phyloP scores from a whole-genome alignment of 2,329 filamentous ascomycete genomes.

The Triangularia setosa region DNA sequence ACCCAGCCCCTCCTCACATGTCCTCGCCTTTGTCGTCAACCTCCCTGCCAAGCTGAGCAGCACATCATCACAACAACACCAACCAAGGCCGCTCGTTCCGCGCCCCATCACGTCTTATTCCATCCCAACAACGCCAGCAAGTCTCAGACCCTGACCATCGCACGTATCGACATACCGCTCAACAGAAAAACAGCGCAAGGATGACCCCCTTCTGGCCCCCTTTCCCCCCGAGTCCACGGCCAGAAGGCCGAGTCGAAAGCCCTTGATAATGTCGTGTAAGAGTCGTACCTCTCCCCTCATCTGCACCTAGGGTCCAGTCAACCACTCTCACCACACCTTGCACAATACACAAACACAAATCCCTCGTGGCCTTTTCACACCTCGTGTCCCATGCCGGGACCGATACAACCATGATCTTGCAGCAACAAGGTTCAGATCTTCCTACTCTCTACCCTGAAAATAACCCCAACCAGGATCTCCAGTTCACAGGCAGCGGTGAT shows the following conservation, averaged over 20 bases:
- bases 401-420: neutral
- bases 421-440: neutral
- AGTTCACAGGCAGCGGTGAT: neutral
- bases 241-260: neutral
- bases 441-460: neutral
- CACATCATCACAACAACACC: neutral
- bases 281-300: neutral
- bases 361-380: neutral
- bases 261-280: neutral
- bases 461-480: neutral
- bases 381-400: neutral
- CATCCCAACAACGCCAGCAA: neutral
- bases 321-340: neutral
- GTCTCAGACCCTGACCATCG: neutral
- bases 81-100: neutral
- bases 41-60: neutral
- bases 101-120: neutral
- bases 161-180: neutral
- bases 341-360: neutral
- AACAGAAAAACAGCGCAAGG: neutral
- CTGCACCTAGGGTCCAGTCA: neutral
- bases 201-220: neutral
- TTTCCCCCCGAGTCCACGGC: neutral
- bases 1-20: neutral
- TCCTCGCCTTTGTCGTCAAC: neutral